Percentiles rank a stretch among this genome's conserved stretches.
Evolutionary conservation across 1,139 yeast genomes (phyloP).

Genomic region (Kluyveromyces sp.): DNA sequence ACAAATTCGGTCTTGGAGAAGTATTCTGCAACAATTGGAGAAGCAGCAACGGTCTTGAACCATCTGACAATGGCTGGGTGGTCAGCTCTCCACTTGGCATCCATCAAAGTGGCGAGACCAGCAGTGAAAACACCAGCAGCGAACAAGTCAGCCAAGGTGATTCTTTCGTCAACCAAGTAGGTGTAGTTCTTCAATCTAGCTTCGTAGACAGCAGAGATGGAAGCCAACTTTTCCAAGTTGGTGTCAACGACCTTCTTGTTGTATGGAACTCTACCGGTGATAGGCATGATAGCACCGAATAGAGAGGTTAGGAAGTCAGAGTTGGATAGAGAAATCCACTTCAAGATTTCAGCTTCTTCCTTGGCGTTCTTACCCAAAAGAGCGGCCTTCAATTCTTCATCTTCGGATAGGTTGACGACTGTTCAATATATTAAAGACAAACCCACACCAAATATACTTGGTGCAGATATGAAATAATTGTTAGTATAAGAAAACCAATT

Average conservation of each 20-base stretch:
- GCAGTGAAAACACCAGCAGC: slow-evolving; percentile 50
- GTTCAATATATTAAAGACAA: background rate
- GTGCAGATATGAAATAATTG: slow-evolving; percentile 3
- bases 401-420: slow-evolving; percentile 19
- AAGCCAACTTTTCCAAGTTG: slow-evolving; percentile 36
- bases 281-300: slow-evolving; percentile 28
- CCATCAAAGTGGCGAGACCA: slow-evolving; percentile 57
- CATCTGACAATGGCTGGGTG: slow-evolving; percentile 80
- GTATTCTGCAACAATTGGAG: slow-evolving; percentile 45
- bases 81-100: slow-evolving; percentile 64
- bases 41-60: slow-evolving; percentile 65
- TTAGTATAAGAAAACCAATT: slow-evolving; percentile 5
- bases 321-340: slow-evolving; percentile 69
- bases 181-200: slow-evolving; percentile 66
- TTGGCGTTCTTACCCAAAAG: slow-evolving; percentile 53
- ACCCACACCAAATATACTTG: background rate
- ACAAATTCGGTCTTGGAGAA: slow-evolving; percentile 46
- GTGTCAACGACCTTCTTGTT: slow-evolving; percentile 75
- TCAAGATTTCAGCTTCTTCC: slow-evolving; percentile 60
- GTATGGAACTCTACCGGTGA: slow-evolving; percentile 48
- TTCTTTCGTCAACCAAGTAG: slow-evolving; percentile 85
- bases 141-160: slow-evolving; percentile 77
- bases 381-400: slow-evolving; percentile 19
- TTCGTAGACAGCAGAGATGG: slow-evolving; percentile 44
- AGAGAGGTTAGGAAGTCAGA: slow-evolving; percentile 46